phyloP scores from a whole-genome alignment of 306 rosid species.

The Castanea crenata region DNA sequence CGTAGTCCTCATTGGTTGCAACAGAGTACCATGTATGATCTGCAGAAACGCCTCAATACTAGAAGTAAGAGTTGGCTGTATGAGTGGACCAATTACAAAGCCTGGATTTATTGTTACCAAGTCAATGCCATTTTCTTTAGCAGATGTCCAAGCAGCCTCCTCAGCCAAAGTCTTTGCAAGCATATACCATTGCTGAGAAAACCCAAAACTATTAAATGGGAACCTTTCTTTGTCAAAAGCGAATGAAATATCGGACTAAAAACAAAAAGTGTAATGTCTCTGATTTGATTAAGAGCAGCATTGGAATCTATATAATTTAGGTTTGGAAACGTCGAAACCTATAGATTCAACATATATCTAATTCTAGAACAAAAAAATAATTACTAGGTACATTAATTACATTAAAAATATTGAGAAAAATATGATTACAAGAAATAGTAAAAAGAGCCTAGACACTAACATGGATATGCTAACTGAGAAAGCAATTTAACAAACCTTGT shows the following conservation, averaged over 20 bases:
- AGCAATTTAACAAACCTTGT: too few relatives aligned
- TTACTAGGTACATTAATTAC: too few relatives aligned
- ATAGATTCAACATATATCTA: neutral
- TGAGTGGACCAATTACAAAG: slow-evolving; percentile 17
- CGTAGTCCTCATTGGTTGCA: neutral
- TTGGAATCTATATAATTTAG: neutral
- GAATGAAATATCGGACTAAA: neutral
- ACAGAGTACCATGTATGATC: neutral
- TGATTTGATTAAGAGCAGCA: neutral
- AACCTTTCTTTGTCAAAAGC: neutral
- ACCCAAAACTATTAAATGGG: neutral
- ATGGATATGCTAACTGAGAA: neutral
- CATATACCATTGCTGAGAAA: slow-evolving; percentile 17
- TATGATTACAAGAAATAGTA: too few relatives aligned
- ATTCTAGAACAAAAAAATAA: neutral
- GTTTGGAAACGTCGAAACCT: neutral
- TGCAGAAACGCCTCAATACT: neutral
- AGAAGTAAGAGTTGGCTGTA: slow-evolving; percentile 21
- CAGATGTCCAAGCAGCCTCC: slow-evolving; percentile 35
- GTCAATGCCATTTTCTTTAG: slow-evolving; percentile 19
- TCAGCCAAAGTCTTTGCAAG: slow-evolving; percentile 31
- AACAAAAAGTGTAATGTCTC: neutral
- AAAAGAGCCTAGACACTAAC: neutral
- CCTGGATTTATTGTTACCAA: slow-evolving; percentile 26
- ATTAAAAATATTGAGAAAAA: too few relatives aligned